Evolutionary conservation across 2,329 filamentous ascomycete genomes (phyloP), one percentile per base, ranked within the genome.

Genomic region (Annulohypoxylon truncatum): DNA sequence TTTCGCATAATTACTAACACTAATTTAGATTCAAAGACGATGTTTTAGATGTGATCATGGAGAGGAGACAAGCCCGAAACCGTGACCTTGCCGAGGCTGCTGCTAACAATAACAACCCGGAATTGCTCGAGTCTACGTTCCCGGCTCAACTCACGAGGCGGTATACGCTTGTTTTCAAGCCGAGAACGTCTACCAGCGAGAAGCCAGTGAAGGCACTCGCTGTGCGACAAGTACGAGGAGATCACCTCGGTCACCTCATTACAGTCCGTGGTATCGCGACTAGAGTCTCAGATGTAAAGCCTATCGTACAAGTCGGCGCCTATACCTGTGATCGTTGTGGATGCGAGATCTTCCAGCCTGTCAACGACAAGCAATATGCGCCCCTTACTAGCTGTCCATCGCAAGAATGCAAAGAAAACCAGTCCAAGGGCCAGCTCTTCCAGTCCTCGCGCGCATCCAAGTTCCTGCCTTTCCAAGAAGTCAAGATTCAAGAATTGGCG

Each of bases 401-500:
- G 0, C 82, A 89, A n/a, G 93, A 97, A 73, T 99, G 96, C 84
- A 89, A 91, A 77, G 85, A 87, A 66, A 98, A 97, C 79, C 94
- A 97, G 78, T 89, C 93, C 72, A 97, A 96, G 79, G 96, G 96
- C 15, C 93, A 97, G 78, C 86, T 99, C 38, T 95, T 97, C 78
- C 89, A 96, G 35, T 97, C 95, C 0, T 96, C 94, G n/a, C 88
- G 96, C 73, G 96, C 95, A 0, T 97, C 94, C 54, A 99, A 98
- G 76, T 99, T 98, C 76, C 82, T 97, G 75, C 94, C 96, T 2
- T 99, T 99, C 83, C 96, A 99, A 79, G 96, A 99, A 80, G 89
- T 98, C 80, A 98, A 98, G 82, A 94, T 99, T 61, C 96, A 99
- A 80, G 96, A 99, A 78, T 93, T 98, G 89, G 94, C 96, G n/a